Percentiles rank a stretch among this genome's conserved stretches.
Evolutionary conservation across 805 yeast genomes (phyloP).

Genomic region (Saturnispora gosingensis): DNA sequence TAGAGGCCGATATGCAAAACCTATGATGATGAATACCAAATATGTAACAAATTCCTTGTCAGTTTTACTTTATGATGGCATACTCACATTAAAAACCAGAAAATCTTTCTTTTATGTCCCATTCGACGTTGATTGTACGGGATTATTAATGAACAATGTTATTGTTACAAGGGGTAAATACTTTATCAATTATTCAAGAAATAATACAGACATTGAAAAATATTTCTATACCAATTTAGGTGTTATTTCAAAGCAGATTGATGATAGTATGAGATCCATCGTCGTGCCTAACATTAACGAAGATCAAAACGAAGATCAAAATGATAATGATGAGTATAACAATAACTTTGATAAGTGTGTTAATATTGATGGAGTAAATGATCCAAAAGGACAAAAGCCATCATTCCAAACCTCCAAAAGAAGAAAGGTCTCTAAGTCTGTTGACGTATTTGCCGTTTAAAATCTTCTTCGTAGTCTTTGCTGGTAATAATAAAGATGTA

Average conservation of each 20-base stretch:
- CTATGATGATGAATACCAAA: conserved; percentile 4
- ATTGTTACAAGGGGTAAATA: conserved; percentile 13
- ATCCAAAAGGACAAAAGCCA: not conserved
- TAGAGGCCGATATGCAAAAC: not conserved
- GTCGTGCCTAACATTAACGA: not conserved
- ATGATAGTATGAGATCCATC: not conserved
- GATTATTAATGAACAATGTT: conserved; percentile 12
- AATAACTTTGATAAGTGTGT: not conserved
- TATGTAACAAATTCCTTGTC: conserved; percentile 14
- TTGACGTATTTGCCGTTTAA: conserved; percentile 15
- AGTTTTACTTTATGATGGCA: conserved; percentile 14
- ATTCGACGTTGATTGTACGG: conserved; percentile 12
- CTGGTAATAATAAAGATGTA: not conserved
- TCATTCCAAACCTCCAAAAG: conserved; percentile 4
- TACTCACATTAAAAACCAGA: conserved; percentile 11
- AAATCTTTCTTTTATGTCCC: conserved; percentile 9
- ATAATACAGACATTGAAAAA: not conserved
- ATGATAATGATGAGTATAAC: not conserved
- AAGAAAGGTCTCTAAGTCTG: conserved; percentile 17
- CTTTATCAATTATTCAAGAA: conserved; percentile 8
- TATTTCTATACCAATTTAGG: conserved; percentile 1
- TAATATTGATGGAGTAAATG: not conserved
- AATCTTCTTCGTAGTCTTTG: not conserved
- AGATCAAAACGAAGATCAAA: not conserved
- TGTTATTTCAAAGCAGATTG: not conserved